Percentiles rank a stretch among this genome's conserved stretches.
These are phyloP conservation scores for Gentiana macrophylla DNA, from an alignment of 257 asterid species.

Conservation along the genomic window DNA sequence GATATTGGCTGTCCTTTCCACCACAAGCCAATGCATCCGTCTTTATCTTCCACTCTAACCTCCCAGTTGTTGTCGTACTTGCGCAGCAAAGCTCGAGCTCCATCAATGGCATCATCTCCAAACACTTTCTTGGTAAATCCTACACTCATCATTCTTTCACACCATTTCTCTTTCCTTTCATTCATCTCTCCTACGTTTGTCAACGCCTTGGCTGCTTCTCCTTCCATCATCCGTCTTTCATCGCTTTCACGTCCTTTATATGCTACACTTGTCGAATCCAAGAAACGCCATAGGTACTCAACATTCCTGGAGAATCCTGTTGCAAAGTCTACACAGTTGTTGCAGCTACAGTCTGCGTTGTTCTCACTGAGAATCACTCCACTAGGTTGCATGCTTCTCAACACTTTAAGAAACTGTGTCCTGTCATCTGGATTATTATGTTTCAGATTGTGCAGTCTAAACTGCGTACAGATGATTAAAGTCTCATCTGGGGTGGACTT, in stretches of 20 bases:
- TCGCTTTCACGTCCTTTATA: slow-evolving; percentile 68
- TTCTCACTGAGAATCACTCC: slow-evolving; percentile 64
- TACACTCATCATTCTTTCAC: slow-evolving; percentile 49
- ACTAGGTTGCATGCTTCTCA: slow-evolving; percentile 43
- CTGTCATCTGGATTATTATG: slow-evolving; percentile 52
- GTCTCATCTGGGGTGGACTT: slow-evolving; percentile 43
- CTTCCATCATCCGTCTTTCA: slow-evolving; percentile 77
- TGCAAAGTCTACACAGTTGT: slow-evolving; percentile 51
- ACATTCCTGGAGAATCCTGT: slow-evolving; percentile 49
- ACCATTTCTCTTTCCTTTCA: slow-evolving; percentile 65
- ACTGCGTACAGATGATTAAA: slow-evolving; percentile 53
- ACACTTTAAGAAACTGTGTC: slow-evolving; percentile 32
- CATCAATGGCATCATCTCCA: slow-evolving; percentile 57
- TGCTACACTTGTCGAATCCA: slow-evolving; percentile 60
- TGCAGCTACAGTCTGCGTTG: slow-evolving; percentile 58
- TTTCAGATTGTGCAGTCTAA: slow-evolving; percentile 50
- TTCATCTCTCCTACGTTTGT: slow-evolving; percentile 49
- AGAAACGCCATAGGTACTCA: slow-evolving; percentile 55
- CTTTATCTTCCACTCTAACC: slow-evolving; percentile 46
- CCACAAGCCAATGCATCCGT: slow-evolving; percentile 44
- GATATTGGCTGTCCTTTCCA: slow-evolving; percentile 83
- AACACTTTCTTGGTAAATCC: slow-evolving; percentile 41
- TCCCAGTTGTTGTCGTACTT: slow-evolving; percentile 78
- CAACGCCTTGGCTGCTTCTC: slow-evolving; percentile 70
- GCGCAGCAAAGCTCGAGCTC: slow-evolving; percentile 61